Conservation (phyloP, 2,329 filamentous ascomycete genomes). For the Aspergillus texensis region DNA sequence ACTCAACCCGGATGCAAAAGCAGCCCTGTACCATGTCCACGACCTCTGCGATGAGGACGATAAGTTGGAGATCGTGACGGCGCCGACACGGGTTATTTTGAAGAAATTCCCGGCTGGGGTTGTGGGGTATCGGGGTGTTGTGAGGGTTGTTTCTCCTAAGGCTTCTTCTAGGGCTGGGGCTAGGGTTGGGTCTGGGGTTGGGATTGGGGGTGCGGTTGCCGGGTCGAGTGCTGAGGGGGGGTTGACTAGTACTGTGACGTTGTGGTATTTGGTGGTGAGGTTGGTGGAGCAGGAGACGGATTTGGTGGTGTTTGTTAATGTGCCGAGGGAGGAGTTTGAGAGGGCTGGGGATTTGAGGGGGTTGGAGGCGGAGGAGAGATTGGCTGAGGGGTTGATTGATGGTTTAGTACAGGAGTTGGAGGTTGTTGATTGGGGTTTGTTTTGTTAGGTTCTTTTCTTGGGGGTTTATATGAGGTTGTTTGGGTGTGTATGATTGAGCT, state of each 20-base stretch:
- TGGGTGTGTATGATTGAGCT: not conserved
- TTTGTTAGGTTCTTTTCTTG: conserved; percentile 43
- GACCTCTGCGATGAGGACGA: conserved; percentile 69
- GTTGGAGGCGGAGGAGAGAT: conserved; percentile 66
- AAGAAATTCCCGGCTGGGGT: conserved; percentile 33
- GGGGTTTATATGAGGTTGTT: not conserved
- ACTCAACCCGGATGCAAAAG: conserved; percentile 45
- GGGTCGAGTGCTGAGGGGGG: conserved; percentile 24
- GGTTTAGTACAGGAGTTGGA: conserved; percentile 72
- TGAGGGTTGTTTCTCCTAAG: conserved; percentile 27
- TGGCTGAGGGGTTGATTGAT: conserved; percentile 35
- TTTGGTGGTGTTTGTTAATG: conserved; percentile 82
- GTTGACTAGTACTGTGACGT: conserved; percentile 56
- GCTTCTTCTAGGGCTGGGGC: not conserved
- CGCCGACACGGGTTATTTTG: conserved; percentile 61
- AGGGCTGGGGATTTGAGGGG: conserved; percentile 70
- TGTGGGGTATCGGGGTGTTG: conserved; percentile 32
- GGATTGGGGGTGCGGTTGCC: conserved; percentile 21
- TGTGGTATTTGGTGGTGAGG: conserved; percentile 76
- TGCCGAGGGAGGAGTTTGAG: conserved; percentile 77
- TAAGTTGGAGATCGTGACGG: conserved; percentile 67
- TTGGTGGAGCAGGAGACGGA: conserved; percentile 77
- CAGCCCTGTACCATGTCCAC: conserved; percentile 54
- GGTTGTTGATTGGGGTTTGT: conserved; percentile 79
- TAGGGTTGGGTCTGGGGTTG: conserved; percentile 5